Base-by-base conservation (phyloP, 495 filamentous ascomycete genomes). In the Daldinia grandis region DNA sequence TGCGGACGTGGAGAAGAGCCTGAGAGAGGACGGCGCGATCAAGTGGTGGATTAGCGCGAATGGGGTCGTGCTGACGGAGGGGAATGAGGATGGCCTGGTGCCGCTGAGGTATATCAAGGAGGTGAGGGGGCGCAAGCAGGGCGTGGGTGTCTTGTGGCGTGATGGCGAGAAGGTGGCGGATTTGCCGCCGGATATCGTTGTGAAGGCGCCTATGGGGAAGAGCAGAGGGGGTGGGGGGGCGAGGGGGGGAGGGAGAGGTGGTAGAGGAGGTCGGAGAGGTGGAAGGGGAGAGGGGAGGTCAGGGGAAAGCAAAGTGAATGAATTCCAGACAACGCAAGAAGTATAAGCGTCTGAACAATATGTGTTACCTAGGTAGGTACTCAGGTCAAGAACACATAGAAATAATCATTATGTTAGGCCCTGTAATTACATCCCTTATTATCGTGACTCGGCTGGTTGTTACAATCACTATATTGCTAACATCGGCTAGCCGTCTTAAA, bases 31-130 rank as follows among this genome's bases (percentile, higher is more conserved):
- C 15, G 87, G 85, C 0, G 90, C 87, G 62, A 81, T 95, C 2
- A 84, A 84, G 75, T 98, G 95, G 85, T 97, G 92, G 90, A 77
- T 87, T 63, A 94, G 91, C 78, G 92, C 92, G 59, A 99, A 99
- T 78, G 93, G 89, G 1, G 95, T 95, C 30, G 81, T 86, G 62
- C 71, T 87, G 62, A 85, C 84, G 10, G 85, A 86, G 64, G 85
- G 85, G 2, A 76, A 80, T 33, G 78, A 74, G 44, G 75, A 81
- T 8, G 85, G 84, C 9, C 17, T 86, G 6, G 78, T 88, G 64
- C 73, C 77, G 58, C 54, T 75, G 25, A 73, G 66, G 69, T 86
- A 78, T 58, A 84, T 83, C 58, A 80, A 76, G 70, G 81, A 83
- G 71, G 90, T 92, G 6, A 82, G 84, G 47, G 91, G 91, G 1